phyloP scores from a whole-genome alignment of 495 filamentous ascomycete genomes.

The Xylaria flabelliformis region DNA sequence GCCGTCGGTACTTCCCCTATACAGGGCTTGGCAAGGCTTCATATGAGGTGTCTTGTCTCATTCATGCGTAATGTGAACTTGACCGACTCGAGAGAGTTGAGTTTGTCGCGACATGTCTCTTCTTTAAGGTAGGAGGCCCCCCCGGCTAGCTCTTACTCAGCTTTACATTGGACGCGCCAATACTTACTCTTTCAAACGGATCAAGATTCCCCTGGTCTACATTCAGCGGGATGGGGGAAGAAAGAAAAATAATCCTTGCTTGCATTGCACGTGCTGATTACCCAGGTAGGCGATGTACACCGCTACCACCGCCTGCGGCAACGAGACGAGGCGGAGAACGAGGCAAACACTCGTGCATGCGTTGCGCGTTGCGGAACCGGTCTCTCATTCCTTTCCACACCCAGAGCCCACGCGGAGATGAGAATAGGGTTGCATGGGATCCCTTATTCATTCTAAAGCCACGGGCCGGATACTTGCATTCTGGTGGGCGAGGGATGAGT shows the following conservation, averaged over 20 bases:
- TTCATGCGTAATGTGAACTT: conserved; percentile 6
- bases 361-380: not conserved
- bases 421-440: not conserved
- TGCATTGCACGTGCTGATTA: not conserved
- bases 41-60: not conserved
- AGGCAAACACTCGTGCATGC: conserved; percentile 15
- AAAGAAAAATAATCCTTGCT: not conserved
- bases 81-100: not conserved
- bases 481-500: not conserved
- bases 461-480: not conserved
- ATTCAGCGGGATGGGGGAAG: not conserved
- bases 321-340: not conserved
- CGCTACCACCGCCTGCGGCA: not conserved
- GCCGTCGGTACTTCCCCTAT: not conserved
- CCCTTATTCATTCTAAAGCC: not conserved
- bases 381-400: not conserved
- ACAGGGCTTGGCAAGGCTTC: not conserved
- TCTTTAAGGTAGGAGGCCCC: not conserved
- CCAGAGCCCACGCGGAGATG: not conserved
- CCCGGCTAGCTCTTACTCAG: conserved; percentile 22
- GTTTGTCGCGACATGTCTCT: conserved; percentile 15
- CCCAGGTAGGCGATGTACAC: not conserved
- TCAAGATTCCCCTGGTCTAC: conserved; percentile 1
- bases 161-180: conserved; percentile 8
- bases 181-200: not conserved